Base-by-base conservation (phyloP, 805 yeast genomes). In the Wickerhamomyces canadensis region DNA sequence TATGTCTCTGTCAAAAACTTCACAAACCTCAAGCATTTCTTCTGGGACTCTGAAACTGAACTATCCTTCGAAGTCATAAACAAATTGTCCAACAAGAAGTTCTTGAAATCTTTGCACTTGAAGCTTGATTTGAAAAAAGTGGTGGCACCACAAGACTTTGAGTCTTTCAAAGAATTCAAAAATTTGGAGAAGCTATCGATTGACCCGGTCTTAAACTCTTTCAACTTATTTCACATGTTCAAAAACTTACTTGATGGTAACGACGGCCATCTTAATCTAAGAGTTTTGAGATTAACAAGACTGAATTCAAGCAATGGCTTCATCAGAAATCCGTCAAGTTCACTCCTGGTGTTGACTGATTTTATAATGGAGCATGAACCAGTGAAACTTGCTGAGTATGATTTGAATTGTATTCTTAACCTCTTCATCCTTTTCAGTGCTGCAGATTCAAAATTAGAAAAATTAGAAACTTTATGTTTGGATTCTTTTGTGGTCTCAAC, bases 41-140 rank as follows among this genome's bases (percentile, higher is more conserved):
- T 47, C 42, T 34, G 67, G 65, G 39, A 49, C 58, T 31, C 70
- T 60, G 69, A 47, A 41, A 23, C 52, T 43, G 44, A 65, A 51
- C 37, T 64, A 48, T 37, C 65, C 54, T 43, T 51, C 45, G 35
- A 51, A 53, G 52, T 57, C 29, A 45, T 70, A 21, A 27, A 47
- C n/a, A 33, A 47, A 14, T 29, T 69, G 14, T 68, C 68, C 2
- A 57, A 60, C 37, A 57, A 52, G 33, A 31, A 35, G 1, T 31
- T 45, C 2, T 31, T 68, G 7, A 38, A 41, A 3, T 45, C 60
- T 0, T 45, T 69, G 9, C 46, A 49, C 6, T 41, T 67, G 19
- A 62, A 60, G 37, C 37, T 66, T 13, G 62, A 60, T 37, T 55
- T 60, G 33, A 50, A 41, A 27, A 53, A 54, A 26, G 12, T 46